Percentiles rank a stretch among this genome's conserved stretches.
These are phyloP conservation scores for Pseudocercospora cruenta DNA, from an alignment of 2,329 filamentous ascomycete genomes.

Conservation along the genomic window DNA sequence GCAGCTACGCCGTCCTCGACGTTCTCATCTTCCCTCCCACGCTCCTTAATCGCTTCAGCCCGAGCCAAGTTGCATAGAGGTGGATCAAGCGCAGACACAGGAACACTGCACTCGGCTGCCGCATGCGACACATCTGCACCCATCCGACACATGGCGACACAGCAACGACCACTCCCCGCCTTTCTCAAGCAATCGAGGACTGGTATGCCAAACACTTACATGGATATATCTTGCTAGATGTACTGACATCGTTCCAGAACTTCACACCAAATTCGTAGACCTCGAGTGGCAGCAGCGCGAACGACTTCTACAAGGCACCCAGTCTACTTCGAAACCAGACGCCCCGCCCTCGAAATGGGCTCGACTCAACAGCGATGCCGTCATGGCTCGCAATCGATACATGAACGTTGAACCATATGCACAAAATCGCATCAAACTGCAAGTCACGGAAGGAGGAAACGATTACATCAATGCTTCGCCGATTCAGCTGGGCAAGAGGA, in stretches of 20 bases:
- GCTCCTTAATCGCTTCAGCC: slow-evolving; percentile 1
- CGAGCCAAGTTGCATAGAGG: neutral
- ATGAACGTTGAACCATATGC: slow-evolving; percentile 87
- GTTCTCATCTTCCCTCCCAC: slow-evolving; percentile 1
- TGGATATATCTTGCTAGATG: slow-evolving; percentile 6
- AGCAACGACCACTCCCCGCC: slow-evolving; percentile 40
- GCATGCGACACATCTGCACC: slow-evolving; percentile 19
- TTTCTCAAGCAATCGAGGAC: slow-evolving; percentile 57
- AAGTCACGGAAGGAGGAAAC: slow-evolving; percentile 68
- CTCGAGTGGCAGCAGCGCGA: slow-evolving; percentile 64
- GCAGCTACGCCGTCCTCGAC: slow-evolving; percentile 1
- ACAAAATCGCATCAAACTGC: slow-evolving; percentile 79
- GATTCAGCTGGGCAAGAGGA: slow-evolving; percentile 49
- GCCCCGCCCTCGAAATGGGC: slow-evolving; percentile 60
- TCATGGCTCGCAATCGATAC: slow-evolving; percentile 77
- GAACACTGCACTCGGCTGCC: slow-evolving; percentile 12
- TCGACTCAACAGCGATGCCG: slow-evolving; percentile 60
- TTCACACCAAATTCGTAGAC: slow-evolving; percentile 63
- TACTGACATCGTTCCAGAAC: slow-evolving; percentile 48
- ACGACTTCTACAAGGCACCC: slow-evolving; percentile 54
- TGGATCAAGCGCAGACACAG: neutral
- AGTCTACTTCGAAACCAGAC: slow-evolving; percentile 38
- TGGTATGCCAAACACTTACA: slow-evolving; percentile 45
- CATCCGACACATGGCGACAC: slow-evolving; percentile 26
- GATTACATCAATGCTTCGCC: slow-evolving; percentile 59